Conservation (phyloP, 163 green algal species). For the Coccomyxa subellipsoidea region DNA sequence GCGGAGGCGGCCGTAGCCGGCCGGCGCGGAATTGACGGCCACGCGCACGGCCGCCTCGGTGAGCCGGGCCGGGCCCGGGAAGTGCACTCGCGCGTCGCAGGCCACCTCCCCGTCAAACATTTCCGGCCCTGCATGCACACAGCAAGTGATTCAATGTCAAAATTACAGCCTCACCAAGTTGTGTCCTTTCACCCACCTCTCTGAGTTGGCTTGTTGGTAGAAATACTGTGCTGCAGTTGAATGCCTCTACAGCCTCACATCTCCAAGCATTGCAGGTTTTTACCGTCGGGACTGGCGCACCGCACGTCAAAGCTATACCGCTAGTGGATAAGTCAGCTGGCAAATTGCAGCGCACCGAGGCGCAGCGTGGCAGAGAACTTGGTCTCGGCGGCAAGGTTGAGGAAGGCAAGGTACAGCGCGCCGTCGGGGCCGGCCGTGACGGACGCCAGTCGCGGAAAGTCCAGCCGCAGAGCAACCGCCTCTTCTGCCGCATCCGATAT, state of each 20-base stretch:
- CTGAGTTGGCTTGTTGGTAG: background rate
- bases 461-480: background rate
- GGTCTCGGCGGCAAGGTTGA: background rate
- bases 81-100: background rate
- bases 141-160: background rate
- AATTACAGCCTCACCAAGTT: background rate
- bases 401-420: background rate
- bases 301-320: no score
- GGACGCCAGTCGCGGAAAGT: background rate
- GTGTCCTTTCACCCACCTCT: background rate
- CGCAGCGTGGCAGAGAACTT: background rate
- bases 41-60: background rate
- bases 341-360: background rate
- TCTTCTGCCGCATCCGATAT: background rate
- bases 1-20: background rate
- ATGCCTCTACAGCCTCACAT: background rate
- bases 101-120: background rate
- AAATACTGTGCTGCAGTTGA: background rate
- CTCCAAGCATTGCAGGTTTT: no score
- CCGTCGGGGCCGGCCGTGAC: background rate
- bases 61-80: background rate
- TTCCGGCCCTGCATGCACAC: background rate
- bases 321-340: background rate
- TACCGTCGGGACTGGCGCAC: no score
- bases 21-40: background rate